Evolutionary conservation across 352 stramenopile genomes (phyloP).

Genomic region (Pythium diclinum): DNA sequence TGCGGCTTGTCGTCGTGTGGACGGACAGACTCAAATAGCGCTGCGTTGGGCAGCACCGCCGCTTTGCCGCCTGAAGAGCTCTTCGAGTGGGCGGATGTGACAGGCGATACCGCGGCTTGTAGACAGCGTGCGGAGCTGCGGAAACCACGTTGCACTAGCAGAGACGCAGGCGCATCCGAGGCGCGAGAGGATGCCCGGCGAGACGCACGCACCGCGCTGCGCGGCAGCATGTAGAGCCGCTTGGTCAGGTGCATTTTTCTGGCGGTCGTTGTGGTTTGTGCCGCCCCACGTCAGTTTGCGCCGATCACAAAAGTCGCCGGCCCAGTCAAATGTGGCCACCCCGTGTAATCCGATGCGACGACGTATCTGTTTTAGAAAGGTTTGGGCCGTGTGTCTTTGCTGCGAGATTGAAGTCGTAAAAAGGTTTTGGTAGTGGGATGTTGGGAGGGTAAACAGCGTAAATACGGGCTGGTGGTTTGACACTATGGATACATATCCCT

Average conservation of each 20-base stretch:
- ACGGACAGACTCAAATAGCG: conserved; percentile 14
- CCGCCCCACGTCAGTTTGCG: not conserved
- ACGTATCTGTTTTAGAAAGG: conserved; percentile 18
- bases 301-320: conserved; percentile 10
- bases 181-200: conserved; percentile 1
- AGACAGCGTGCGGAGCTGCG: conserved; percentile 13
- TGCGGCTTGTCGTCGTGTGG: not conserved
- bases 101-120: conserved; percentile 13
- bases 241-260: conserved; percentile 12
- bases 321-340: conserved; percentile 16
- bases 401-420: conserved; percentile 26
- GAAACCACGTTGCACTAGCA: not conserved
- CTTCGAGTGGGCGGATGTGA: not conserved
- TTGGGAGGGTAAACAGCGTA: not conserved
- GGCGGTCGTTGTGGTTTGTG: not conserved
- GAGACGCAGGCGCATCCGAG: not conserved
- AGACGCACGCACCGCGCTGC: not conserved
- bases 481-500: not conserved
- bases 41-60: conserved; percentile 12
- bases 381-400: conserved; percentile 8
- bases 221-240: conserved; percentile 11
- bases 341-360: not conserved
- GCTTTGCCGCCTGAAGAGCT: not conserved
- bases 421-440: not conserved
- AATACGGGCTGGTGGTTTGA: not conserved